These are phyloP conservation scores for Nitzschia palea DNA, from an alignment of 108 stramenopile species.

Conservation along the genomic window DNA sequence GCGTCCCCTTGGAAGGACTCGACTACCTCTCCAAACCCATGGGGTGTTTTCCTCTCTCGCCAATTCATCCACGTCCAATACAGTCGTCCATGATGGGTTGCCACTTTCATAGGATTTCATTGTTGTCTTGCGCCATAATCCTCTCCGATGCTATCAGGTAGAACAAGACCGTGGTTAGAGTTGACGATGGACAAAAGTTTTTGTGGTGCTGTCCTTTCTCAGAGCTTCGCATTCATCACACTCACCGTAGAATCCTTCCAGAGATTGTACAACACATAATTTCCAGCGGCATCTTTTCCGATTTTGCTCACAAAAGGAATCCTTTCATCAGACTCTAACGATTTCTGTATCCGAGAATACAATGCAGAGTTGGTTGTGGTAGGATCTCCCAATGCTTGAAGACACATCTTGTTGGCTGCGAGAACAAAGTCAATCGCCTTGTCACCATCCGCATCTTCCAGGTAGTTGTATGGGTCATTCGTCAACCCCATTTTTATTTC, in stretches of 20 bases:
- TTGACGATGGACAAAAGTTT: too few relatives aligned
- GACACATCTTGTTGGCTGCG: constrained; percentile 66
- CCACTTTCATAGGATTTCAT: constrained; percentile 60
- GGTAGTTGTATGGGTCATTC: constrained; percentile 65
- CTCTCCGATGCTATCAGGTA: constrained; percentile 61
- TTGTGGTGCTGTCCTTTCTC: too few relatives aligned
- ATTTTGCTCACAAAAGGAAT: constrained; percentile 67
- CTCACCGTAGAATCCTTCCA: constrained; percentile 57
- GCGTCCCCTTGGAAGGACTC: constrained; percentile 52
- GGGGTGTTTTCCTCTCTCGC: constrained; percentile 59
- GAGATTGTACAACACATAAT: constrained; percentile 67
- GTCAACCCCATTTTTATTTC: too few relatives aligned
- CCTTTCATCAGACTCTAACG: constrained; percentile 73
- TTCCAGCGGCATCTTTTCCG: constrained; percentile 59
- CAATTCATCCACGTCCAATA: constrained; percentile 82
- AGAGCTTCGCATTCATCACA: too few relatives aligned
- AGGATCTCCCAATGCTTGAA: constrained; percentile 74
- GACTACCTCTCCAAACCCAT: constrained; percentile 87
- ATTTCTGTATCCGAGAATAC: constrained; percentile 61
- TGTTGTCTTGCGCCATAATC: constrained; percentile 84
- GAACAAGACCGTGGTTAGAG: background rate
- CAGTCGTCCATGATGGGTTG: constrained; percentile 71
- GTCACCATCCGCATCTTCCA: constrained; percentile 81
- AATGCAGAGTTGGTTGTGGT: constrained; percentile 36
- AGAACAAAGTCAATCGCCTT: constrained; percentile 52